Base-by-base conservation (phyloP, 2,329 filamentous ascomycete genomes). In the Dryadomyces quercivorus region DNA sequence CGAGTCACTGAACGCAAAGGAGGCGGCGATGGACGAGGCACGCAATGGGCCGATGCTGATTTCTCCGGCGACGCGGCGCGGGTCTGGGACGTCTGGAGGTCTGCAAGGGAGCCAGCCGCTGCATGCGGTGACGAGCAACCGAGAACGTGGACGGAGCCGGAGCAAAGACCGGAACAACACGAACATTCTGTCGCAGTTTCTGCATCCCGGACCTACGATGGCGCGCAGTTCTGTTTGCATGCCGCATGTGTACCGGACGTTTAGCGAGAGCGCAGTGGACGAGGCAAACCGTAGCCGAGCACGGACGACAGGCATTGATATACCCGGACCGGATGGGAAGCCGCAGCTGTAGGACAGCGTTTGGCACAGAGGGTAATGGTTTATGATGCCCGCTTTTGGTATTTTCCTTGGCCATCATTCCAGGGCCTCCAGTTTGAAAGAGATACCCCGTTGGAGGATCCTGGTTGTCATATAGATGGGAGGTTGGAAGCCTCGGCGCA, bases 1-100 rank as follows among this genome's bases (percentile, higher is more conserved):
- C 63, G 78, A 82, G 61, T 67, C 75, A 22, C 74, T 78, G 21
- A 75, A 78, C 61, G 70, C 72, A 54, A 75, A 72, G 56, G 78
- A 81, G 62, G 72, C 72, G 2, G 74, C 75, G 43, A 42, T 38
- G 6, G 53, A 52, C 21, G 53, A 55, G 2, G 56, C 54, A 2
- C 53, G 55, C 2, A 52, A 48, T 15, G 21, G 10, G 13, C 67
- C 68, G 2, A n/a, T 51, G 1, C 18, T 56, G 20, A 54, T 48
- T 45, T 34, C 55, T 3, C 64, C 63, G 3, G 61, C 71, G 13
- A 62, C 65, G n/a, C 66, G 68, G 16, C 66, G 69, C n/a, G 63
- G 61, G 46, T 73, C 70, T 12, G 62, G 58, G 8, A 55, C 62
- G 1, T 72, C 72, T 3, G 62, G 64, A 1, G 67, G 61, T 42